Base-by-base conservation (phyloP, 805 yeast genomes). In the Metschnikowia amazonensis region DNA sequence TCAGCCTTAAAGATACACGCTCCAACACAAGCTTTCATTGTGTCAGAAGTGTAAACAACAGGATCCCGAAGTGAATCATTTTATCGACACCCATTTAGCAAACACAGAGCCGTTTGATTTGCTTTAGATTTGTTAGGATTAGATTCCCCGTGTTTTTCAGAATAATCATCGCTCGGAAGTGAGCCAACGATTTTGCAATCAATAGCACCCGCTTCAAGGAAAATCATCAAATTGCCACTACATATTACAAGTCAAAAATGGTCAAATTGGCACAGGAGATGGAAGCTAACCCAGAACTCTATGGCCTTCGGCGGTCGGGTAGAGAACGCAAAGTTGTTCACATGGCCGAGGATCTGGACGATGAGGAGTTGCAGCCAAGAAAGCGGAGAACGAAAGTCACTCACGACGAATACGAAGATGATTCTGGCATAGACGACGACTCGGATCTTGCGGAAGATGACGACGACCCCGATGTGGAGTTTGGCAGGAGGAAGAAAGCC, bases 271-370 rank as follows among this genome's bases (percentile, higher is more conserved):
- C 32, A 28, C 55, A 52, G 29, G 58, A 54, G 36, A 43, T 54
- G 40, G 58, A 54, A 41, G 55, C 55, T 42, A 82, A 86, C 60
- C 95, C 95, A 1, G 95, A 85, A 59, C 70, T 86, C n/a, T 86
- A 86, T 56, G 95, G 95, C 1, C 70, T 86, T 44, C 78, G 95
- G 65, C 75, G 95, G 53, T 83, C 90, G 4, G 81, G 81, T 35
- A 72, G 94, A 57, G 80, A 84, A 8, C 71, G 81, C 48, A 68
- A 70, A 16, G 65, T 52, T 10, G 58, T 65, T 5, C 45, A 65
- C 14, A 53, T 68, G 1, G 63, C 63, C 25, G 74, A 70, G 28
- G 65, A 60, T 10, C 66, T 64, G 45, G 72, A 61, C 43, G 73
- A 65, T n/a, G 64, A 65, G 2, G 62, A 60, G 20, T 57, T 44